phyloP scores from a whole-genome alignment of 108 stramenopile genomes.

The Cyclotella choctawhatcheeana region DNA sequence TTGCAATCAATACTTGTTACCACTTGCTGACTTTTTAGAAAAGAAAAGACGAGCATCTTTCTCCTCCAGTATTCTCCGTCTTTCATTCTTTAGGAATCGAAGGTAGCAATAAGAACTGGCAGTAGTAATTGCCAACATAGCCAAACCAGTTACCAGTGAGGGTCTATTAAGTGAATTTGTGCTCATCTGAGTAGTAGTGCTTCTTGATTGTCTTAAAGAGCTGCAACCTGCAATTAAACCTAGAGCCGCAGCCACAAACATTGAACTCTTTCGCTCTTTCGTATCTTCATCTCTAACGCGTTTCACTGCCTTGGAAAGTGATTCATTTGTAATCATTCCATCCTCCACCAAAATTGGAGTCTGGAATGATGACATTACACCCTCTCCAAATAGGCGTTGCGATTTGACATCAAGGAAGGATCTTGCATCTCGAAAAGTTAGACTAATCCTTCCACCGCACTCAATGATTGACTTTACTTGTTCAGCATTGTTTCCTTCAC shows the following conservation, averaged over 20 bases:
- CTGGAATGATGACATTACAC: conserved; percentile 35
- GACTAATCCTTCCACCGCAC: conserved; percentile 56
- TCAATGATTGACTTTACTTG: conserved; percentile 12
- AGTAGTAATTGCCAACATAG: conserved; percentile 20
- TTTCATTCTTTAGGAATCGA: conserved; percentile 20
- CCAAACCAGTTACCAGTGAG: conserved; percentile 24
- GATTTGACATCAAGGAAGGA: conserved; percentile 66
- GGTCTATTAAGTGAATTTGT: neutral
- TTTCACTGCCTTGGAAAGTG: conserved; percentile 22
- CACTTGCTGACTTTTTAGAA: conserved; percentile 66
- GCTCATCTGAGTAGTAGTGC: neutral
- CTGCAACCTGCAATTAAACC: conserved; percentile 41
- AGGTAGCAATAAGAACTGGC: conserved; percentile 41
- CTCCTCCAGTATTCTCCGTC: conserved; percentile 50
- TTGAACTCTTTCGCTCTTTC: conserved; percentile 43
- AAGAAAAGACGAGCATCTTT: conserved; percentile 70
- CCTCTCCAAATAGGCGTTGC: conserved; percentile 68
- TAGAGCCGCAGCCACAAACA: conserved; percentile 45
- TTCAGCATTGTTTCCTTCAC: neutral
- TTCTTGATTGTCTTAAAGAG: conserved; percentile 23
- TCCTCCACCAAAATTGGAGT: conserved; percentile 19
- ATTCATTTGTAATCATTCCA: conserved; percentile 21
- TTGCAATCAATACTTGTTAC: conserved; percentile 66
- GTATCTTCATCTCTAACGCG: conserved; percentile 26
- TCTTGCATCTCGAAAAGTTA: conserved; percentile 73